Evolutionary conservation across 257 asterid species (phyloP), one percentile per base, ranked within the genome.

Genomic region (Solanum appendiculatum): DNA sequence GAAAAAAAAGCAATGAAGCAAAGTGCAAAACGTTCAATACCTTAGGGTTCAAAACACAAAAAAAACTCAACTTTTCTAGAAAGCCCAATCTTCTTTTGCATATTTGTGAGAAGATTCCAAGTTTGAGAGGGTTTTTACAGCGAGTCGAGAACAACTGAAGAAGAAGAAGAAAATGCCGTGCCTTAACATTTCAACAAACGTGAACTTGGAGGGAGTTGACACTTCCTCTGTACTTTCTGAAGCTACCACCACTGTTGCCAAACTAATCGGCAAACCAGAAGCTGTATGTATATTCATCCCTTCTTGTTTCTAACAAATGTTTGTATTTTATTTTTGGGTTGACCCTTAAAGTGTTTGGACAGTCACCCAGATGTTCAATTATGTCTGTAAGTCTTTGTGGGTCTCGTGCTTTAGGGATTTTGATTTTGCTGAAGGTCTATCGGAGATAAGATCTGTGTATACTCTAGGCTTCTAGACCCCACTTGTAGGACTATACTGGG

Each of bases 221-320:
- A 91, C 98, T 87, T 97, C 98, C 86, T 83, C 96, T 87, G 89
- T 97, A 86, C 98, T 97, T 91, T 92, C 98, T 6, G 98, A 97
- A 91, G 97, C 98, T 44, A 90, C 99, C 84, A 94, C 98, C 74
- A 46, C 94, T 51, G 98, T 96, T n/a, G 98, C 99, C 87, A 92
- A 94, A 87, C 73, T 95, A 91, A 92, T 93, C 91, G 95, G 98
- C 91, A 97, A 97, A 88, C 99, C 99, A n/a, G 96, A 94, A 85
- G 94, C 97, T 18, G 98, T 96, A 84, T 75, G 92, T 86, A 2
- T 63, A 36, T 54, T 78, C 7, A 3, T 48, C 70, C 80, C 9
- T 58, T 80, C 54, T 75, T 5, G 25, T 33, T 33, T 33, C 34
- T 33, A 25, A n/a, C 16, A 58, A 21, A 21, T 3, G 66, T 58